Conservation (phyloP, 2,329 filamentous ascomycete genomes). For the Fusarium pseudoanthophilum region DNA sequence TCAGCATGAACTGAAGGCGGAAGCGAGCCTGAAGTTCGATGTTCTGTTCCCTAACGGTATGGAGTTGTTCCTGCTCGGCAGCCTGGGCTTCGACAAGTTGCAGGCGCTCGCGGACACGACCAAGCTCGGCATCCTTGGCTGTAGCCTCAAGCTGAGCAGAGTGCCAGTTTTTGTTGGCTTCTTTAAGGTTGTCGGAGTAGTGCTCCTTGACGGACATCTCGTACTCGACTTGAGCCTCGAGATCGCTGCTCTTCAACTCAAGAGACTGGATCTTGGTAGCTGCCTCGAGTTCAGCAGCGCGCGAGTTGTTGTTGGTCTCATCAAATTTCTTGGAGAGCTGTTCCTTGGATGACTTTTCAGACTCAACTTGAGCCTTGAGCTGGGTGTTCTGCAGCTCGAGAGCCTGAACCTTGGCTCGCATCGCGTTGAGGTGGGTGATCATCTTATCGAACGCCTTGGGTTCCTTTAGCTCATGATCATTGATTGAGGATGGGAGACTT, state of each 20-base stretch:
- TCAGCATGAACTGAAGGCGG: neutral
- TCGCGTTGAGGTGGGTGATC: neutral
- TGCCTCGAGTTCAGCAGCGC: too few species aligned
- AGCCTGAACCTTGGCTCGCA: neutral
- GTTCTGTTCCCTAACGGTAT: neutral
- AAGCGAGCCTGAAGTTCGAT: neutral
- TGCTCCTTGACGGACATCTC: neutral
- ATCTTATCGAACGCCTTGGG: neutral
- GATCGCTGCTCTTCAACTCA: neutral
- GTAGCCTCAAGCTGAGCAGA: neutral
- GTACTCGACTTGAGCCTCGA: neutral
- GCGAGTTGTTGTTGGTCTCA: neutral
- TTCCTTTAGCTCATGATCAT: neutral
- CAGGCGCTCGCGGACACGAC: neutral
- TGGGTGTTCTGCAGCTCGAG: neutral
- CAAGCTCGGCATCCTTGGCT: neutral
- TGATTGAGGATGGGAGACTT: neutral
- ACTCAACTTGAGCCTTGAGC: neutral
- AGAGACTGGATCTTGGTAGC: neutral
- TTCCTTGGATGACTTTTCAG: neutral
- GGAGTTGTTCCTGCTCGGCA: neutral
- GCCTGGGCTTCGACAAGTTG: neutral
- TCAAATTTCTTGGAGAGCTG: accelerated
- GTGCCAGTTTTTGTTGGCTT: neutral
- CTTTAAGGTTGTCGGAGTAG: neutral